Conservation (phyloP, 2,329 filamentous ascomycete genomes). For the Akanthomyces lecanii region DNA sequence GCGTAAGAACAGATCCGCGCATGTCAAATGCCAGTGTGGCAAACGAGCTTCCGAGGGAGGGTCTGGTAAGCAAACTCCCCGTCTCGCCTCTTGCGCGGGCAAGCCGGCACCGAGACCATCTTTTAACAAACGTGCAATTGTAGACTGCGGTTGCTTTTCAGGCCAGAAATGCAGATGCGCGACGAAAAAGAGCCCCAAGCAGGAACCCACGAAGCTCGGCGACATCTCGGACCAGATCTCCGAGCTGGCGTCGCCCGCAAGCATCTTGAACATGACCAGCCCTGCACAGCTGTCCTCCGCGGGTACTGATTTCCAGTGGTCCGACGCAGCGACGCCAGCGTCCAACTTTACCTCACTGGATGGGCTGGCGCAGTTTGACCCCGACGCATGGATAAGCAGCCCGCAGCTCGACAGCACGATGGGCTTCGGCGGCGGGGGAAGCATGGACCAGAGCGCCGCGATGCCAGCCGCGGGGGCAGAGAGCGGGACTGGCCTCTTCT, state of each 20-base stretch:
- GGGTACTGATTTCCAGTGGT: background rate
- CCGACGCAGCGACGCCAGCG: background rate
- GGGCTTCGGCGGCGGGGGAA: background rate
- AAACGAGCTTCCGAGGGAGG: constrained; percentile 37
- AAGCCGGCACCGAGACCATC: too few relatives aligned
- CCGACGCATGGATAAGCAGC: background rate
- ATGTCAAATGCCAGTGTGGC: constrained; percentile 52
- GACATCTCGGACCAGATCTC: background rate
- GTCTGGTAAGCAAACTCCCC: background rate
- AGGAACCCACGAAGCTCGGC: background rate
- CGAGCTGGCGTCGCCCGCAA: constrained; percentile 1
- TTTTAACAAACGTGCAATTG: too few relatives aligned
- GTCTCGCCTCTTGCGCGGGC: background rate
- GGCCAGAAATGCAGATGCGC: constrained; percentile 14
- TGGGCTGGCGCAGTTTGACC: background rate
- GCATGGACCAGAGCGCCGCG: background rate
- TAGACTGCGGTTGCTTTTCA: constrained; percentile 11
- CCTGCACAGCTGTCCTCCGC: background rate
- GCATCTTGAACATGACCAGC: background rate
- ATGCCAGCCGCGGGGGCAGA: background rate
- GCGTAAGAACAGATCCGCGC: constrained; percentile 13
- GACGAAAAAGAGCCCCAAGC: constrained; percentile 15
- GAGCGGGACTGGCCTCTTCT: background rate
- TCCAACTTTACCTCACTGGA: background rate
- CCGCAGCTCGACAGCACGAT: background rate